Base-by-base conservation (phyloP, 2,329 filamentous ascomycete species). In the Neospermospora avenae region DNA sequence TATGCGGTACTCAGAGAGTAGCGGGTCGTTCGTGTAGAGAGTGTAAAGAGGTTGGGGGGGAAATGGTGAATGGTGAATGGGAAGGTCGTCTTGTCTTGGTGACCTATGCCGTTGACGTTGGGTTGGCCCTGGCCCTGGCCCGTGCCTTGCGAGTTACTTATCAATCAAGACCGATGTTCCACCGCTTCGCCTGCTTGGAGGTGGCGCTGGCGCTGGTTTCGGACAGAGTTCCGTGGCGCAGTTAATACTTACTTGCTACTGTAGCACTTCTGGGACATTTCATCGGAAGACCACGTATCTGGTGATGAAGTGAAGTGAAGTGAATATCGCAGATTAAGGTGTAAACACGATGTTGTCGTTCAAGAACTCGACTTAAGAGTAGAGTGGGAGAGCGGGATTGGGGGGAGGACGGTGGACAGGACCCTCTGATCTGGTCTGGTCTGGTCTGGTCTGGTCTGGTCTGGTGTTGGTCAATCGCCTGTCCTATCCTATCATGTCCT, bases 1-100 rank as follows among this genome's bases (percentile, higher is more conserved):
- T 58, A 62, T 63, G 65, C 67, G 62, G 31, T 34, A 35, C 41
- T 60, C 45, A 25, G 55, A 18, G 31, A 56, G 45, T 13, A 48
- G 39, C 53, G 44, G 37, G n/a, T n/a, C n/a, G n/a, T n/a, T 45
- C 28, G 39, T 34, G 25, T 45, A 35, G 53, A 13, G 18, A 31
- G 20, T 20, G n/a, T 39, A 24, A 25, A 54, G 11, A 4, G 31
- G 39, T 20, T 41, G 14, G 39, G 48, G 48, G 49, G 24, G 39
- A 5, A 51, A 31, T 3, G 5, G 34, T 42, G 51, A 53, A 60
- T 61, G 56, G 58, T 61, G 56, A 48, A 46, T 8, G 11, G 11
- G 6, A 10, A 31, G 57, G 48, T 54, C 31, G 59, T 46, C 46
- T 58, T 57, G 24, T 37, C 31, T 35, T 53, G 28, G 31, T 18